Conservation (phyloP, 768 basidiomycete species). For the Inosperma sp. region DNA sequence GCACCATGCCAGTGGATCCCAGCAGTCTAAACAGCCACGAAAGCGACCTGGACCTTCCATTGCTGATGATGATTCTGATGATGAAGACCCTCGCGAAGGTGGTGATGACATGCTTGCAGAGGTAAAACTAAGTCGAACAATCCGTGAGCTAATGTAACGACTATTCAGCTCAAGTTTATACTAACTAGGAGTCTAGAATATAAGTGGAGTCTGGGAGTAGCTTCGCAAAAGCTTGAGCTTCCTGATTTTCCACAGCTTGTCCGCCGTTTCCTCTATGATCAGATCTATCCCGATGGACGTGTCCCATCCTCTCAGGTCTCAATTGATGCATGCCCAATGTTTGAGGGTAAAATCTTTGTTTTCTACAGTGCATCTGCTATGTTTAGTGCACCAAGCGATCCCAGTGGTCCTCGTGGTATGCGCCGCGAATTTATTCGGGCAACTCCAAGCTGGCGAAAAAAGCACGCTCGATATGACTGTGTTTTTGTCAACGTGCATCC, state of each 20-base stretch:
- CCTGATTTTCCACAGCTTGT: conserved; percentile 1
- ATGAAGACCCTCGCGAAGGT: conserved; percentile 12
- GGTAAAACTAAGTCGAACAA: conserved; percentile 1
- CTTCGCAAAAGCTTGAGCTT: conserved; percentile 6
- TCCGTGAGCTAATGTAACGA: not conserved
- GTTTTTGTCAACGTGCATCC: conserved; percentile 15
- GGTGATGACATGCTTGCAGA: conserved; percentile 12
- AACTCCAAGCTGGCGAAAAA: conserved; percentile 24
- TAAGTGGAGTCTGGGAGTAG: not conserved
- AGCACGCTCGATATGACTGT: conserved; percentile 16
- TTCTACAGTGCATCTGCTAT: conserved; percentile 29
- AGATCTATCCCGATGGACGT: too few relatives aligned
- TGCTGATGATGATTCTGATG: too few relatives aligned
- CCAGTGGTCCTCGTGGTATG: conserved; percentile 27
- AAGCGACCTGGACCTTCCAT: too few relatives aligned
- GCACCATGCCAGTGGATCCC: too few relatives aligned
- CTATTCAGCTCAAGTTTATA: too few relatives aligned
- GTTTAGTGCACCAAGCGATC: conserved; percentile 35
- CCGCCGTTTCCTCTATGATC: too few relatives aligned
- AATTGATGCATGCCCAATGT: conserved; percentile 18
- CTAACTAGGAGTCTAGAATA: not conserved
- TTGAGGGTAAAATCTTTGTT: too few relatives aligned
- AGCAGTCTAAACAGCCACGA: too few relatives aligned
- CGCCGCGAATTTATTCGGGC: conserved; percentile 26
- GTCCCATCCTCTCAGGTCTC: not conserved